Conservation (phyloP, 805 yeast species). For the Saccharomycopsis sp. region DNA sequence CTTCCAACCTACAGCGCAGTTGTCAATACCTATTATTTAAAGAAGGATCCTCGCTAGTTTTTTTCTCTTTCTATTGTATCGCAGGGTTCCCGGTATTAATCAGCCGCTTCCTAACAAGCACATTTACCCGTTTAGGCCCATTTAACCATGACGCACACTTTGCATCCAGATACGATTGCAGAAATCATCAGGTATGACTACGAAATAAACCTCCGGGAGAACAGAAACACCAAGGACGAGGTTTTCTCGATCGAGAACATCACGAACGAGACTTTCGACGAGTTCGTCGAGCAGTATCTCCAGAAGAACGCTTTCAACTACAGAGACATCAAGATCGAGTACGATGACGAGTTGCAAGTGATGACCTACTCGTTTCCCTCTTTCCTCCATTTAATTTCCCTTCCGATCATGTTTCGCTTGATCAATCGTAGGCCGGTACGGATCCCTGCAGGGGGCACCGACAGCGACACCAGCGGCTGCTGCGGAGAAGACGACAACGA, state of each 20-base stretch:
- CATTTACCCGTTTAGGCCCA: neutral
- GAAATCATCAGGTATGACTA: conserved; percentile 18
- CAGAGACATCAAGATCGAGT: conserved; percentile 19
- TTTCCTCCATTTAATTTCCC: conserved; percentile 15
- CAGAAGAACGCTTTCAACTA: conserved; percentile 9
- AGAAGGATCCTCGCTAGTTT: neutral
- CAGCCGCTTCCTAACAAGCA: neutral
- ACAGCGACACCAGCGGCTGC: neutral
- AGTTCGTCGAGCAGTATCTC: conserved; percentile 21
- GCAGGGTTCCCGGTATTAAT: neutral
- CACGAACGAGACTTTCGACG: conserved; percentile 16
- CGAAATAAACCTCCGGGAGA: conserved; percentile 8
- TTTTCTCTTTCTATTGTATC: neutral
- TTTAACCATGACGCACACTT: neutral
- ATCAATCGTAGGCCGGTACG: neutral
- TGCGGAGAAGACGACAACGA: neutral
- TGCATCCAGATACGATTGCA: conserved; percentile 13
- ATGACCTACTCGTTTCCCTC: conserved; percentile 17
- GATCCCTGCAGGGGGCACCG: neutral
- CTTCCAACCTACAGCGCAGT: no score
- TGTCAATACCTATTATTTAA: no score
- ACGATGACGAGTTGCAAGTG: conserved; percentile 15
- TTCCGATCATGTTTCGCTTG: conserved; percentile 6
- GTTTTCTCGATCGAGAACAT: conserved; percentile 13
- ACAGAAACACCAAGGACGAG: conserved; percentile 13